Base-by-base conservation (phyloP, 1,284 basidiomycete genomes). In the Microbotryomycetes sp. region DNA sequence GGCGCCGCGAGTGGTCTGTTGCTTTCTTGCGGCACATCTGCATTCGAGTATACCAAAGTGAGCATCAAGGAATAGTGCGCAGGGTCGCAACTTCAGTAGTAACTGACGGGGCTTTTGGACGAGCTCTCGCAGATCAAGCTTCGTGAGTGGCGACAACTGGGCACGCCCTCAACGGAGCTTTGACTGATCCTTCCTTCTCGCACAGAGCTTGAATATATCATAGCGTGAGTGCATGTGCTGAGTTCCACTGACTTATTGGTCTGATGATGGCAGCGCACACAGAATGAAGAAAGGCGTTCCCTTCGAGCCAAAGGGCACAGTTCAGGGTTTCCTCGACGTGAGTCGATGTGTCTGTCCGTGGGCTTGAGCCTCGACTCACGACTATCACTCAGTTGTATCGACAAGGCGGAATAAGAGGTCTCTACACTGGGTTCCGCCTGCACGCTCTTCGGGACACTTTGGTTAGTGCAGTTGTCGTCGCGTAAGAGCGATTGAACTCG, bases 171-270 rank as follows among this genome's bases (percentile, higher is more conserved):
- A 53, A 28, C 12, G 3, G 51, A 19, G 29, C 23, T n/a, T 4
- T 30, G 50, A 52, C n/a, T 25, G 23, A 26, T 19, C 25, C 5
- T 4, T 22, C 3, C 19, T 52, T 7, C n/a, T 6, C n/a, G n/a
- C 46, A 58, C 72, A 68, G 93, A 98, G 73, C 80, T 98, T 54
- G 94, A 97, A 77, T 97, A 89, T 72, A 85, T 89, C 53, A 97
- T 97, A 63, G 89, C 91, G 25, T 66, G 23, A 36, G 62, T 50
- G 5, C 12, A 6, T 14, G 81, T 84, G 70, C 79, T 79, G 67
- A n/a, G n/a, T n/a, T n/a, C n/a, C n/a, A n/a, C n/a, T n/a, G n/a
- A n/a, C n/a, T n/a, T n/a, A n/a, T n/a, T n/a, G n/a, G n/a, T n/a
- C n/a, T n/a, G n/a, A n/a, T n/a, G n/a, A n/a, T n/a, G n/a, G n/a